Percentiles rank a stretch among this genome's conserved stretches.
These are phyloP conservation scores for Coccomyxa sp. DNA, from an alignment of 139 green algal species.

Conservation along the genomic window DNA sequence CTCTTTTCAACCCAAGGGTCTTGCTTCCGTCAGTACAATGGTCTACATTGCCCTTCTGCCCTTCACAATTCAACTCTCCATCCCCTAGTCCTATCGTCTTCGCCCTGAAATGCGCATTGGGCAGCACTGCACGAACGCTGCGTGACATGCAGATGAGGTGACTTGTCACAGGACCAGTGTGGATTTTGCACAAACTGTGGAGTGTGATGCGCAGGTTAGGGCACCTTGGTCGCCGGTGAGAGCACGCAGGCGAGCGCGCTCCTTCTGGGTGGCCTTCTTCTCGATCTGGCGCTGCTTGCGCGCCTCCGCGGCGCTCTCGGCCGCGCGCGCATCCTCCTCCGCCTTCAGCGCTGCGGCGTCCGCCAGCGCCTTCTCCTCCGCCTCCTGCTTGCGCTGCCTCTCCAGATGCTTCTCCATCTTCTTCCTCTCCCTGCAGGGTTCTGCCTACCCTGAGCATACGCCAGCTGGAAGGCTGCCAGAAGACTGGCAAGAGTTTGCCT, in stretches of 20 bases:
- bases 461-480: no score
- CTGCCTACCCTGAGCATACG: no score
- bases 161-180: no score
- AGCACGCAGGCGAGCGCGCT: slow-evolving; percentile 65
- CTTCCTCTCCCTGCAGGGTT: slow-evolving; percentile 20
- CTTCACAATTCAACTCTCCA: no score
- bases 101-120: no score
- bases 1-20: slow-evolving; percentile 1
- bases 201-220: no score
- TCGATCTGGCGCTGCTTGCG: slow-evolving; percentile 72
- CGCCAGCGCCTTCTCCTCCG: slow-evolving; percentile 37
- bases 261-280: slow-evolving; percentile 82
- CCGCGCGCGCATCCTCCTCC: slow-evolving; percentile 35
- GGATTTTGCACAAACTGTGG: no score
- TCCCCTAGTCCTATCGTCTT: no score
- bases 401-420: slow-evolving; percentile 74
- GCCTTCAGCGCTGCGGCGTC: slow-evolving; percentile 37
- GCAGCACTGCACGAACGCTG: no score
- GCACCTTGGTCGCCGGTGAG: slow-evolving; percentile 16
- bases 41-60: no score
- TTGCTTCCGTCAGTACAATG: background rate
- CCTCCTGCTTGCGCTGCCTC: slow-evolving; percentile 34
- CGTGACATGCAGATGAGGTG: no score
- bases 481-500: no score
- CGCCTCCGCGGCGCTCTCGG: slow-evolving; percentile 33